Percentiles rank a stretch among this genome's conserved stretches.
phyloP scores from a whole-genome alignment of 2,329 filamentous ascomycete species.

The Clarireedia sp. region DNA sequence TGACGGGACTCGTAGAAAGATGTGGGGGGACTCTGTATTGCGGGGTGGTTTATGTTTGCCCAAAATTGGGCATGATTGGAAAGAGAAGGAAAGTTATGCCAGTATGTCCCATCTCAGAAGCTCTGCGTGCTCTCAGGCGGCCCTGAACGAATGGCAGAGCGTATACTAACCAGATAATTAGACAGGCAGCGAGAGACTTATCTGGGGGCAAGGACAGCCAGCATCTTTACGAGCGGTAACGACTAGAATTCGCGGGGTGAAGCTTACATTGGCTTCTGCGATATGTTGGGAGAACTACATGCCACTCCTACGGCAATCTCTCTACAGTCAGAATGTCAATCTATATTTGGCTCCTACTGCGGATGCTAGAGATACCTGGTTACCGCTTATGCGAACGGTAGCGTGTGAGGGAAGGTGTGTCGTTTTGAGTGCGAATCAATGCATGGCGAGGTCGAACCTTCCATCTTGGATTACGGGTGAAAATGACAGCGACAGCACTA shows the following conservation, averaged over 20 bases:
- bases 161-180: slow-evolving; percentile 2
- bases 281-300: slow-evolving; percentile 99
- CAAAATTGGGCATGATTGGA: slow-evolving; percentile 61
- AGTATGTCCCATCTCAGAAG: slow-evolving; percentile 36
- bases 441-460: slow-evolving; percentile 51
- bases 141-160: background rate
- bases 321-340: slow-evolving; percentile 88
- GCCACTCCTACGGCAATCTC: slow-evolving; percentile 73
- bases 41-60: slow-evolving; percentile 73
- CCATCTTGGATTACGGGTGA: slow-evolving; percentile 46
- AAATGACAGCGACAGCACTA: slow-evolving; percentile 2
- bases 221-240: slow-evolving; percentile 71
- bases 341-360: slow-evolving; percentile 87
- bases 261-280: slow-evolving; percentile 72
- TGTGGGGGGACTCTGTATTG: slow-evolving; percentile 81
- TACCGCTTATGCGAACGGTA: slow-evolving; percentile 72
- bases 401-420: slow-evolving; percentile 77
- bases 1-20: slow-evolving; percentile 72
- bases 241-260: slow-evolving; percentile 70
- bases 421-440: slow-evolving; percentile 81
- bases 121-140: too few species aligned
- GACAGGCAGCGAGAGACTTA: slow-evolving; percentile 72
- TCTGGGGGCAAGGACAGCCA: slow-evolving; percentile 83
- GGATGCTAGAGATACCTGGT: slow-evolving; percentile 76
- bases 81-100: slow-evolving; percentile 93